A percentile compares a stretch with the other conserved stretches of the same genome.
These are phyloP conservation scores for Rhizophagus sp. DNA, from an alignment of 192 early-diverging fungal species.

Conservation along the genomic window DNA sequence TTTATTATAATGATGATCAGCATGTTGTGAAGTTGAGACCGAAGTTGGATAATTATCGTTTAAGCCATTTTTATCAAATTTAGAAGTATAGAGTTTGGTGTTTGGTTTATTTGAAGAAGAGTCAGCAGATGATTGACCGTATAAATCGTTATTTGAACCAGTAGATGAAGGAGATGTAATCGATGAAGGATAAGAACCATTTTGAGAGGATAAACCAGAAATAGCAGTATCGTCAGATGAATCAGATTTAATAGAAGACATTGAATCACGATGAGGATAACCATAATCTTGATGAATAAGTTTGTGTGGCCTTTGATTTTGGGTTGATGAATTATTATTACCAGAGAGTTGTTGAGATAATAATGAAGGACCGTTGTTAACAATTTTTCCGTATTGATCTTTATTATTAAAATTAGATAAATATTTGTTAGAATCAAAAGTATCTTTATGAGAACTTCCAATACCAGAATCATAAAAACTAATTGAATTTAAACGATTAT, in stretches of 20 bases:
- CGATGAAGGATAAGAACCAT: constrained; percentile 11
- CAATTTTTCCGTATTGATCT: background rate
- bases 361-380: background rate
- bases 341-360: too few species aligned
- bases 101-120: background rate
- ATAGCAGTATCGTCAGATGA: background rate
- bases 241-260: constrained; percentile 19
- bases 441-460: background rate
- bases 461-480: background rate
- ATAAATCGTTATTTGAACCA: background rate
- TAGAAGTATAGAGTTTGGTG: background rate
- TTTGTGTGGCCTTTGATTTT: background rate
- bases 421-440: background rate
- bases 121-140: background rate
- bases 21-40: background rate
- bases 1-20: background rate
- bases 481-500: background rate
- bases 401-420: background rate
- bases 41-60: background rate
- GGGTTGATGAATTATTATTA: background rate
- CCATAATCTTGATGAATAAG: background rate
- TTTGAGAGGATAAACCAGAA: background rate
- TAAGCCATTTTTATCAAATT: background rate
- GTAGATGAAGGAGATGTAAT: background rate
- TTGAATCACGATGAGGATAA: constrained; percentile 24